phyloP scores from a whole-genome alignment of 768 basidiomycete species.

The Hebeloma cylindrosporum region DNA sequence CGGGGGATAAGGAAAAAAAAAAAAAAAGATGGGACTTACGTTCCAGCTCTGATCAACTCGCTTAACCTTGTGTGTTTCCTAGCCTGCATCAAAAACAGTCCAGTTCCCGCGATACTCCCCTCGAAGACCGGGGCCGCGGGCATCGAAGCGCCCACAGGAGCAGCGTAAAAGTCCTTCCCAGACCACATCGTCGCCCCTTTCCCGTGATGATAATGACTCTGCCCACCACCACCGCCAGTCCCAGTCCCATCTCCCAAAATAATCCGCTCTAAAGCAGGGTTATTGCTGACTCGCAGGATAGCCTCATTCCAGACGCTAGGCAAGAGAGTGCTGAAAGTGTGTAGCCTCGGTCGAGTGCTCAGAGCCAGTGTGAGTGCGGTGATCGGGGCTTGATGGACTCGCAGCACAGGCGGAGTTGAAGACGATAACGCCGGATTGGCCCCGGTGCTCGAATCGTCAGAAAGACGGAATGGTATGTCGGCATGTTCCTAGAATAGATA shows the following conservation, averaged over 20 bases:
- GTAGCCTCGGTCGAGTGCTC: conserved; percentile 43
- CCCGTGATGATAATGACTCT: conserved; percentile 5
- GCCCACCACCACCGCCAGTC: conserved; percentile 14
- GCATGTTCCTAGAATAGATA: conserved; percentile 44
- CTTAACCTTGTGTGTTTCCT: conserved; percentile 49
- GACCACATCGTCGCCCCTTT: conserved; percentile 2
- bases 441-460: conserved; percentile 44
- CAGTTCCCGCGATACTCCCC: conserved; percentile 43
- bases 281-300: conserved; percentile 48
- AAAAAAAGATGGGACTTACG: conserved; percentile 33
- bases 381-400: conserved; percentile 27
- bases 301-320: conserved; percentile 60
- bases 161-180: conserved; percentile 15
- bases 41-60: conserved; percentile 56
- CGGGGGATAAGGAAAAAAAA: conserved; percentile 7
- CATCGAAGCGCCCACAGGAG: conserved; percentile 12
- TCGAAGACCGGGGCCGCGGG: conserved; percentile 2
- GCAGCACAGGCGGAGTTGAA: conserved; percentile 6
- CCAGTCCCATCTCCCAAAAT: conserved; percentile 28
- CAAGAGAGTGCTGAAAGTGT: conserved; percentile 50
- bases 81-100: conserved; percentile 59
- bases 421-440: no score
- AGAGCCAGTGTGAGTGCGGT: conserved; percentile 34
- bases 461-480: conserved; percentile 56
- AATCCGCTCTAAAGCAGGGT: conserved; percentile 50